These are phyloP conservation scores for Primulina tabacum DNA, from an alignment of 257 asterid species.

Conservation along the genomic window DNA sequence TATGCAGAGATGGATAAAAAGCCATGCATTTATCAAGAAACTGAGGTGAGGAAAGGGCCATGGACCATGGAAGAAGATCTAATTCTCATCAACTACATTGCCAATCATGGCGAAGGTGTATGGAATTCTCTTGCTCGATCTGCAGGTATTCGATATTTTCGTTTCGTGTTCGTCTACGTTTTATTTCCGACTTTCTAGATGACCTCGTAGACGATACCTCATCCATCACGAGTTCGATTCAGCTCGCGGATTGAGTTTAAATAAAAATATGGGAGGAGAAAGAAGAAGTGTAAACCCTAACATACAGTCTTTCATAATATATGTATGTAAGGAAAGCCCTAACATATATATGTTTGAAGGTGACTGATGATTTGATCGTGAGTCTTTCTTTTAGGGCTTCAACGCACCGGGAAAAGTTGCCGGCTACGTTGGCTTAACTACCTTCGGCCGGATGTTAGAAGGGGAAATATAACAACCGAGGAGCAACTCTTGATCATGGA, in stretches of 20 bases:
- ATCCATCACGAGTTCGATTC: not conserved
- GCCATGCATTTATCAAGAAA: constrained; percentile 69
- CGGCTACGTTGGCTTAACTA: constrained; percentile 94
- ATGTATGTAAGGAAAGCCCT: constrained; percentile 10
- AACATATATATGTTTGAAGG: not conserved
- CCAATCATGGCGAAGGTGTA: constrained; percentile 98
- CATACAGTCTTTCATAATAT: no score
- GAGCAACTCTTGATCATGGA: constrained; percentile 93
- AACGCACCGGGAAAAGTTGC: constrained; percentile 94
- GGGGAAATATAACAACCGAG: constrained; percentile 91
- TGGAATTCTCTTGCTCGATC: constrained; percentile 94
- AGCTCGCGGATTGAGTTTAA: no score
- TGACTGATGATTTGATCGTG: not conserved
- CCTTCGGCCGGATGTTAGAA: constrained; percentile 87
- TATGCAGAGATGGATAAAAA: constrained; percentile 54
- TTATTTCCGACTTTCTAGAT: not conserved
- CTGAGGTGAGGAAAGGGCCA: constrained; percentile 96
- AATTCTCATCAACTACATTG: constrained; percentile 87
- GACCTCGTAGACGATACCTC: not conserved
- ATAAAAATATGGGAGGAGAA: no score
- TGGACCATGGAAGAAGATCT: constrained; percentile 99
- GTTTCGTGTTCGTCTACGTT: not conserved
- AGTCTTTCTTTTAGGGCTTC: constrained; percentile 47
- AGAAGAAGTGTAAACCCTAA: no score
- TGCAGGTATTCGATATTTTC: constrained; percentile 49